A percentile compares a stretch with the other conserved stretches of the same genome.
These are phyloP conservation scores for Suhomyces anneliseae DNA, from an alignment of 1,139 yeast species.

Conservation along the genomic window DNA sequence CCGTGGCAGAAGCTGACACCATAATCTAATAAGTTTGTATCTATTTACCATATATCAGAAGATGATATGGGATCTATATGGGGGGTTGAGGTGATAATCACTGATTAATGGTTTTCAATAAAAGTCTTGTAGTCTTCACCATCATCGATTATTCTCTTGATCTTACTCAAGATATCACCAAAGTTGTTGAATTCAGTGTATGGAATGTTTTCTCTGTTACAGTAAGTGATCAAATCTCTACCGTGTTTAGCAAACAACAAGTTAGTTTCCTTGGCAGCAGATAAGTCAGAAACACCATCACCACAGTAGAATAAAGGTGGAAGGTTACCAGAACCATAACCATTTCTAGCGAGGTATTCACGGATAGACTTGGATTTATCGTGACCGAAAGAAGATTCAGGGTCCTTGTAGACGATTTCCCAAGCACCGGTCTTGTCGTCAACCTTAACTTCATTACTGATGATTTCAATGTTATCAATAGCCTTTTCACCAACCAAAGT, in stretches of 20 bases:
- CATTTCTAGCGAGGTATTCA: conserved; percentile 54
- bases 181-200: conserved; percentile 80
- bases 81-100: not conserved
- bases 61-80: not conserved
- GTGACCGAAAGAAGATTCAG: conserved; percentile 85
- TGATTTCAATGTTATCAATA: conserved; percentile 69
- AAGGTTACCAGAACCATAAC: conserved; percentile 25
- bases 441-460: conserved; percentile 73
- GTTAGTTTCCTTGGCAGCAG: conserved; percentile 95
- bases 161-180: conserved; percentile 61
- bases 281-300: conserved; percentile 93
- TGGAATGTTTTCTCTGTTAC: conserved; percentile 77
- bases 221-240: conserved; percentile 81
- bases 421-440: conserved; percentile 55
- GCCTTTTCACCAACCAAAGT: conserved; percentile 79
- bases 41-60: no score
- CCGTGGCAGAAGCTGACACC: no score
- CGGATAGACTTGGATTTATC: conserved; percentile 84
- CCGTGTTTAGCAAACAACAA: conserved; percentile 91
- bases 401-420: conserved; percentile 82
- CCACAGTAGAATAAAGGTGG: conserved; percentile 78
- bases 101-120: conserved; percentile 27
- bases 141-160: conserved; percentile 25
- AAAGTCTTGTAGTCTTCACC: conserved; percentile 30
- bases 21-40: no score